Conservation (phyloP, 371 early-diverging fungal species). For the Fennellomyces sp. region DNA sequence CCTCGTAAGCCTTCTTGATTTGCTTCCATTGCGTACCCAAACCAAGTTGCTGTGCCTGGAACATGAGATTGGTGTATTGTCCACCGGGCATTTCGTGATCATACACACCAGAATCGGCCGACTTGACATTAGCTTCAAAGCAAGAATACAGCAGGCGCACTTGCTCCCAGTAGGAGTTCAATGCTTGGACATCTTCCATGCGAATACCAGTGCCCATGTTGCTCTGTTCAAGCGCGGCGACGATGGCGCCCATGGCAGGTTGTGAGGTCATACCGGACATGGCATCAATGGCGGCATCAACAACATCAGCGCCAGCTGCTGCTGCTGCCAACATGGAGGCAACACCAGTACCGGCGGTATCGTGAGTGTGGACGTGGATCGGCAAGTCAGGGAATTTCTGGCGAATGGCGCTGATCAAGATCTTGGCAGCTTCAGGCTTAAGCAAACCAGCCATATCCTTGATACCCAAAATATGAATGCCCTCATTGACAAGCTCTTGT, state of each 20-base stretch:
- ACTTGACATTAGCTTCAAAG: conserved; percentile 90
- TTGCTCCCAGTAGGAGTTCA: conserved; percentile 97
- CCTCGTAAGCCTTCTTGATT: conserved; percentile 89
- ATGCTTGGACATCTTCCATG: conserved; percentile 71
- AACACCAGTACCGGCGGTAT: conserved; percentile 96
- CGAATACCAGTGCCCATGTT: conserved; percentile 82
- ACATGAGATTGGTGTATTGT: conserved; percentile 96
- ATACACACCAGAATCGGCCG: conserved; percentile 90
- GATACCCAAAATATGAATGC: conserved; percentile 93
- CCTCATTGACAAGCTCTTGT: conserved; percentile 86
- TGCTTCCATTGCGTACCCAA: conserved; percentile 92
- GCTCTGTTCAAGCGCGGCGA: conserved; percentile 81
- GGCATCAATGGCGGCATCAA: conserved; percentile 90
- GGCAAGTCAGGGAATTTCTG: conserved; percentile 88
- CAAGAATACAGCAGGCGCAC: conserved; percentile 90
- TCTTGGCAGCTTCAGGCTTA: conserved; percentile 87
- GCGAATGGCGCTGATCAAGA: conserved; percentile 84
- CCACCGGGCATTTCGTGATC: conserved; percentile 97
- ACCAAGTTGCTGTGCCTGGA: conserved; percentile 93
- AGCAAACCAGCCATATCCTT: conserved; percentile 98
- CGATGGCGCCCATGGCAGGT: conserved; percentile 95
- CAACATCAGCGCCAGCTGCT: conserved; percentile 93
- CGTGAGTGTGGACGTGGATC: conserved; percentile 96
- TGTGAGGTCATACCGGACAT: conserved; percentile 97
- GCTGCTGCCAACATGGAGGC: conserved; percentile 92